Evolutionary conservation across 192 early-diverging fungal species (phyloP), one percentile per base, ranked within the genome.

Genomic region (Jimgerdemannia flammicorona): DNA sequence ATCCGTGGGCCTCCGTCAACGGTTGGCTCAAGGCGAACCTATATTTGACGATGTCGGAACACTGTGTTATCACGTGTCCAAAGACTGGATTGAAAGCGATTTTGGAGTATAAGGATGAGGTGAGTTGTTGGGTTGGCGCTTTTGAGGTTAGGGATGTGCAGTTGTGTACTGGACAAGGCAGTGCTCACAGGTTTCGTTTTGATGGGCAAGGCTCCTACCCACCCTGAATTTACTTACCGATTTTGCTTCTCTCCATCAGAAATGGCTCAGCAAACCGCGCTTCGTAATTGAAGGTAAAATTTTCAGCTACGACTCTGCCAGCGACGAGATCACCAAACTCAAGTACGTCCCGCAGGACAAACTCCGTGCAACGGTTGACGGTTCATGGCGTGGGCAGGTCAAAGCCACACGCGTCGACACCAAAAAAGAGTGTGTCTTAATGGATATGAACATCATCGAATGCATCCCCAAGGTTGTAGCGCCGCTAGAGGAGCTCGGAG

Each of bases 21-120:
- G 93, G 91, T 7, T 92, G 87, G 88, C 77, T 94, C 40, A 86
- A 87, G 72, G 91, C 87, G 18, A 81, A 81, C 3, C 86, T 91
- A 6, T 90, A 90, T 73, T 84, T 91, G 70, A 85, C 86, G 64
- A 78, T 93, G 66, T 74, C 81, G 72, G 93, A 92, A 59, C 75
- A 39, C 71, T 88, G 86, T 75, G 79, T 86, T 64, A 84, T 94
- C 49, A 84, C 86, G 4, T 94, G 93, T 76, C 82, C 84, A 7
- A 83, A 90, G 69, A 88, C 89, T 40, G 84, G 84, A 29, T 78
- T 94, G 66, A 87, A 87, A 41, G 79, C 87, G 44, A 78, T 92
- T 18, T 71, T 93, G 42, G 84, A 87, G 77, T 94, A 92, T 79
- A 94, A 93, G 77, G 91, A 92, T 70, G 93, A 93, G 67, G 79